Evolutionary conservation across 2,329 filamentous ascomycete species (phyloP).

Genomic region (Fonsecaea nubica): DNA sequence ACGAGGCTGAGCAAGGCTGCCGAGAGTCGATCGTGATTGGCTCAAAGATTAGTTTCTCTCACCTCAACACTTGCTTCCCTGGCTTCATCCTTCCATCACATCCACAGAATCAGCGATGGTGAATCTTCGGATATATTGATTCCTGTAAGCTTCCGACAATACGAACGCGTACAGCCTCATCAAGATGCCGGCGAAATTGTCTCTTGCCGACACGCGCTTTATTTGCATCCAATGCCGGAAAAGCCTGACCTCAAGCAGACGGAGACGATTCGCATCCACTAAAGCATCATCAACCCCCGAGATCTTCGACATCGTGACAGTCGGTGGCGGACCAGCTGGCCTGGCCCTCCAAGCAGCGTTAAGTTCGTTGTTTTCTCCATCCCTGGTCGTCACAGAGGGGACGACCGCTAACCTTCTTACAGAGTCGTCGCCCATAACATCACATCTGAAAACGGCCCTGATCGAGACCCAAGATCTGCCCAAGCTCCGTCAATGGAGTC

Average conservation of each 20-base stretch:
- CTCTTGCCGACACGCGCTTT: conserved; percentile 3
- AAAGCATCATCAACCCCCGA: conserved; percentile 58
- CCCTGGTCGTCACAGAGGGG: not conserved
- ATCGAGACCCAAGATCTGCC: conserved; percentile 87
- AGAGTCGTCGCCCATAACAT: conserved; percentile 78
- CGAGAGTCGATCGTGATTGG: conserved; percentile 8
- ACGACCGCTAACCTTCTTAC: conserved; percentile 6
- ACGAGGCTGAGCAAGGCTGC: conserved; percentile 1
- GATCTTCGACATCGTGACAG: conserved; percentile 91
- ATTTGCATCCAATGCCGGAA: conserved; percentile 30
- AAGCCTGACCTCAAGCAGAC: conserved; percentile 17
- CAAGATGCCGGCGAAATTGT: conserved; percentile 27
- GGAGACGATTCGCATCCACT: conserved; percentile 28
- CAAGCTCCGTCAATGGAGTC: conserved; percentile 70
- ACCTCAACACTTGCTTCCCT: not conserved
- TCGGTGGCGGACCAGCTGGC: conserved; percentile 87
- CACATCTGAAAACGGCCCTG: conserved; percentile 80
- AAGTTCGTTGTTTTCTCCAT: conserved; percentile 60
- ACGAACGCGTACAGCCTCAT: not conserved
- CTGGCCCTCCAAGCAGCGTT: conserved; percentile 80
- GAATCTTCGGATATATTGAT: not conserved
- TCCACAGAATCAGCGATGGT: not conserved
- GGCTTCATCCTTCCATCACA: not conserved
- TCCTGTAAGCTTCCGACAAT: not conserved
- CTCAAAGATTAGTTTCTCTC: not conserved